These are phyloP conservation scores for Mucor saturninus DNA, from an alignment of 371 early-diverging fungal species.

Conservation along the genomic window DNA sequence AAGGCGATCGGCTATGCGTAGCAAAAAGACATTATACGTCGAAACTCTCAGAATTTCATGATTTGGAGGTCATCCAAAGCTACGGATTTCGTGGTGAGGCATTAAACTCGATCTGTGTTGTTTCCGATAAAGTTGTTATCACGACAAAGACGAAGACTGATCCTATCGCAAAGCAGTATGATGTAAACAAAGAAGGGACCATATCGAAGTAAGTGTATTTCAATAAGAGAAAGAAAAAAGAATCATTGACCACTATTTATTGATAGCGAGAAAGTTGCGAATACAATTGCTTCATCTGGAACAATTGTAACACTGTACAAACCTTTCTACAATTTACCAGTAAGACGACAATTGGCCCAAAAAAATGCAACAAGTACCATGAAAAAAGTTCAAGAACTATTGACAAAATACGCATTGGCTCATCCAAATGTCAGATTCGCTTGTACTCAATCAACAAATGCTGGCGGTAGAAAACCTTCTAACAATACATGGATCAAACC, in stretches of 20 bases:
- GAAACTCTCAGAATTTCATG: constrained; percentile 68
- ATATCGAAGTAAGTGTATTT: constrained; percentile 29
- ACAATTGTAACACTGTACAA: constrained; percentile 40
- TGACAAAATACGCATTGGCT: constrained; percentile 35
- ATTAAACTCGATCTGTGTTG: constrained; percentile 56
- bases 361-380: constrained; percentile 21
- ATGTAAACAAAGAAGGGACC: constrained; percentile 34
- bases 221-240: no score
- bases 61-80: constrained; percentile 52
- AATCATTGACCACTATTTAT: background rate
- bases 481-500: constrained; percentile 38
- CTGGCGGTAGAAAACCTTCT: constrained; percentile 12
- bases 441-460: constrained; percentile 19
- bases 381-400: constrained; percentile 35
- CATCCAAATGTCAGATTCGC: constrained; percentile 43
- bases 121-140: constrained; percentile 36
- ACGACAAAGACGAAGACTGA: constrained; percentile 46
- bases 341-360: constrained; percentile 46
- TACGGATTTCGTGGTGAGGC: constrained; percentile 80
- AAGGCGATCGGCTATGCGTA: constrained; percentile 42
- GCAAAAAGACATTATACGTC: constrained; percentile 71
- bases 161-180: constrained; percentile 35
- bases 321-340: constrained; percentile 51
- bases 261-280: constrained; percentile 1
- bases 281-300: constrained; percentile 25